Evolutionary conservation across 2,329 filamentous ascomycete species (phyloP), one percentile per base, ranked within the genome.

Genomic region (Microdochium paspali): DNA sequence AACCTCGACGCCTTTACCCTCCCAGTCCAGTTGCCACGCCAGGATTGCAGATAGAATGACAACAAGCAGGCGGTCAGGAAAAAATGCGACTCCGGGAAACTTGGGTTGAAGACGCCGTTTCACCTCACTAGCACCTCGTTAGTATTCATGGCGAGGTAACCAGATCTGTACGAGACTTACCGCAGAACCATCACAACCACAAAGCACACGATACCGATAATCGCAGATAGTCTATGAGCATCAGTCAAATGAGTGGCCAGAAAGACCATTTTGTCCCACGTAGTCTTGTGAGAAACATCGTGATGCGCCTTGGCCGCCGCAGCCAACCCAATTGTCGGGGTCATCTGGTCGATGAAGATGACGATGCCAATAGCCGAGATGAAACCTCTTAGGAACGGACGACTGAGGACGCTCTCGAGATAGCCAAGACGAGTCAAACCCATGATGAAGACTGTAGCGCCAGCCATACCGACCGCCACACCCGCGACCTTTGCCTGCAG

Each of bases 341-440:
- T 87, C 42, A 95, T 71, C 66, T 98, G 93, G 63, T 97, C 93
- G 30, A 97, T 88, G 32, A 94, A 82, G 61, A 98, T 97, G 54
- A 97, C 90, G 48, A 96, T 87, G 44, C 93, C 93, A 61, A 98
- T 94, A 45, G 93, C 93, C 49, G 88, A 95, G 66, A 98, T 96
- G 68, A 98, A 98, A 1, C 93, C 93, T 50, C 93, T 77, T 48
- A 97, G 68, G 58, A 98, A 97, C 1, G 93, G 93, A 28, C 89
- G 79, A 56, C 90, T 96, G 30, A 98, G 75, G 10, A 98, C 90
- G 58, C 89, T 95, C 61, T 98, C 93, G 51, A 98, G 67, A 58
- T 97, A 98, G 0, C 93, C 93, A 3, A 98, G 71, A 13, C 93
- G 79, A 23, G 87, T 86, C 24, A 95, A 62, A 1, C 93, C 93